Evolutionary conservation across 768 basidiomycete species (phyloP).

Genomic region (Hortiboletus campestris): DNA sequence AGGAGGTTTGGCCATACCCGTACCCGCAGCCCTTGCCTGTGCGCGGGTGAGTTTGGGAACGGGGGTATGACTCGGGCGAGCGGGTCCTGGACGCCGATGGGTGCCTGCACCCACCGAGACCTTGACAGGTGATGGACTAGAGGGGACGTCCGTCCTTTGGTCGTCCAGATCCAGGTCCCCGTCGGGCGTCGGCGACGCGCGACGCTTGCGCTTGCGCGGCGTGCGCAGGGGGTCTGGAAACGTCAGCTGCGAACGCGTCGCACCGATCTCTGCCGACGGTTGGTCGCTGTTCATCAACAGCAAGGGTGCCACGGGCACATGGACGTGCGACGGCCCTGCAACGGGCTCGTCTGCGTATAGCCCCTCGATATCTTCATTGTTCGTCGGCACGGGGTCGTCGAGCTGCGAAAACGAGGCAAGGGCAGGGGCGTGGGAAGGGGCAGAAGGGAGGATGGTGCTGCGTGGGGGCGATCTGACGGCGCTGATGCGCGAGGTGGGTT

Average conservation of each 20-base stretch:
- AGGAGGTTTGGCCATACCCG: background rate
- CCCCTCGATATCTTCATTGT: slow-evolving; percentile 33
- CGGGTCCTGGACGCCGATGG: slow-evolving; percentile 1
- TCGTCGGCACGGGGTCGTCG: slow-evolving; percentile 33
- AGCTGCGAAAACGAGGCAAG: slow-evolving; percentile 35
- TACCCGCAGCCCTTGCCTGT: slow-evolving; percentile 12
- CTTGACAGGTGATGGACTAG: slow-evolving; percentile 34
- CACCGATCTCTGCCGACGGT: background rate
- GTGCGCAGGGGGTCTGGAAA: slow-evolving; percentile 30
- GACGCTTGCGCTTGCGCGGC: slow-evolving; percentile 29
- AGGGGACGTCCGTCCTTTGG: slow-evolving; percentile 12
- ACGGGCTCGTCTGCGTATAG: slow-evolving; percentile 35
- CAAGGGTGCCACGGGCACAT: slow-evolving; percentile 22
- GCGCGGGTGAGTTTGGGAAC: slow-evolving; percentile 9
- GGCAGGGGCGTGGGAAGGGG: slow-evolving; percentile 11
- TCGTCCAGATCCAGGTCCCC: slow-evolving; percentile 8
- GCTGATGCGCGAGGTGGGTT: slow-evolving; percentile 8
- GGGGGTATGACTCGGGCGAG: background rate
- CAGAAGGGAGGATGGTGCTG: slow-evolving; percentile 16
- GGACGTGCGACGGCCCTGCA: slow-evolving; percentile 25
- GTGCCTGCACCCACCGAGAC: slow-evolving; percentile 11
- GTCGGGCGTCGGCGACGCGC: slow-evolving; percentile 2
- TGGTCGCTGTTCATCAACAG: slow-evolving; percentile 22
- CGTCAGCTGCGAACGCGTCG: slow-evolving; percentile 10
- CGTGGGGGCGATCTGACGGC: slow-evolving; percentile 20